Base-by-base conservation (phyloP, 2,329 filamentous ascomycete species). In the Graphiopsis chlorocephala region DNA sequence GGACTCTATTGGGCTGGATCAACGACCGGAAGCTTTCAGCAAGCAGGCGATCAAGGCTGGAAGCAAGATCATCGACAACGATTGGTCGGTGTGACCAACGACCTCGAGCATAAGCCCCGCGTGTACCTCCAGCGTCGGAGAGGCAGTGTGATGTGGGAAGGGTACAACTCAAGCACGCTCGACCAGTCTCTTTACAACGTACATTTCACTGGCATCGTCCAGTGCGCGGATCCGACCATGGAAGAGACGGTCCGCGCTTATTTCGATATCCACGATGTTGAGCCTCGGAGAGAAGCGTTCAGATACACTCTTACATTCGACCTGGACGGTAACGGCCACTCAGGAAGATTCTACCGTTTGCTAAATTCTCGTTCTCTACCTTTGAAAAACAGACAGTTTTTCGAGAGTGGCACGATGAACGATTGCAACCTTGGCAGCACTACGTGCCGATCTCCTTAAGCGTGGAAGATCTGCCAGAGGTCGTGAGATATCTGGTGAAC, bases 1-100 rank as follows among this genome's bases (percentile, higher is more conserved):
- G 80, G 79, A 2, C 69, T 87, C 0, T 87, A 87, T 71, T 88
- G 85, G 86, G 80, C 81, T 0, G 85, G 85, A 0, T 84, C 81
- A 0, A 85, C 79, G 0, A 86, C 85, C 0, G 85, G 85, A 2
- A 83, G 79, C 0, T 80, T 63, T 5, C 59, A 65, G 75, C 38
- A 75, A 73, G 0, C 38, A 15, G 66, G 67, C 0, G 33, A 35
- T 15, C 71, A 74, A 11, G 67, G 72, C 1, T 63, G 71, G 0
- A 85, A 83, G 83, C 67, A 66, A 0, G 56, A 72, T 1, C 80
- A 77, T 45, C 84, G 52, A 86, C 23, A 79, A 84, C 1, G 82
- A 85, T 70, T 69, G 71, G 83, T 65, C 78, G 82, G 64, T 76
- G 82, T 74, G 33, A 68, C 66, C 2, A 64, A 72, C 28, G 67